These are phyloP conservation scores for Diaporthe vaccinii DNA, from an alignment of 2,329 filamentous ascomycete species.

Conservation along the genomic window DNA sequence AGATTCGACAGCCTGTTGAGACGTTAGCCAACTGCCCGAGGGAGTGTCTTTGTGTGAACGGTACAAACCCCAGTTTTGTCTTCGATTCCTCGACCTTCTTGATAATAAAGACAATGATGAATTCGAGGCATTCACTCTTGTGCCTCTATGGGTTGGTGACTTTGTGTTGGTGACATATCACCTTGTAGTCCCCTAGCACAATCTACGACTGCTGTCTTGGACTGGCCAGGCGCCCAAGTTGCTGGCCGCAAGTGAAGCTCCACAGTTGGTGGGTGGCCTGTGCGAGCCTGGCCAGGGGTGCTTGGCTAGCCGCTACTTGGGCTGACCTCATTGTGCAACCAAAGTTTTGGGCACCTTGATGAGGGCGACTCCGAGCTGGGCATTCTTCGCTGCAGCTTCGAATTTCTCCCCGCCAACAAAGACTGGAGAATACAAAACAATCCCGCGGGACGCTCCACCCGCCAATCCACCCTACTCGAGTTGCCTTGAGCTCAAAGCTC, in stretches of 20 bases:
- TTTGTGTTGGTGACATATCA: neutral
- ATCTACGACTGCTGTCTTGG: neutral
- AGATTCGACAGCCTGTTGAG: neutral
- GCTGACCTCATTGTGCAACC: constrained; percentile 25
- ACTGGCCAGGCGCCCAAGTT: neutral
- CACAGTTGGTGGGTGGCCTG: constrained; percentile 12
- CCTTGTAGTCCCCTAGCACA: neutral
- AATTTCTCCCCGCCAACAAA: constrained; percentile 33
- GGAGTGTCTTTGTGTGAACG: neutral
- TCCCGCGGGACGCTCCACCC: neutral
- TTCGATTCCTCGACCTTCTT: neutral
- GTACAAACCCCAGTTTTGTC: neutral
- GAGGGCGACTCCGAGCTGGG: constrained; percentile 18
- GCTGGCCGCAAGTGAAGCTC: neutral
- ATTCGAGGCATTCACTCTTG: neutral
- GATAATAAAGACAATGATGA: neutral
- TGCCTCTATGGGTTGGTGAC: neutral
- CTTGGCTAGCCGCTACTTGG: neutral
- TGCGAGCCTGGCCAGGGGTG: neutral
- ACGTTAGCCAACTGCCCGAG: neutral
- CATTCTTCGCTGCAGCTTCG: constrained; percentile 21
- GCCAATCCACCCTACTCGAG: neutral
- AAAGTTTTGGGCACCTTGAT: constrained; percentile 30
- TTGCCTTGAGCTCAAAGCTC: neutral
- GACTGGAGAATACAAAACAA: constrained; percentile 33